Conservation (phyloP, 2,329 filamentous ascomycete species). For the Pestalotiopsis sp. region DNA sequence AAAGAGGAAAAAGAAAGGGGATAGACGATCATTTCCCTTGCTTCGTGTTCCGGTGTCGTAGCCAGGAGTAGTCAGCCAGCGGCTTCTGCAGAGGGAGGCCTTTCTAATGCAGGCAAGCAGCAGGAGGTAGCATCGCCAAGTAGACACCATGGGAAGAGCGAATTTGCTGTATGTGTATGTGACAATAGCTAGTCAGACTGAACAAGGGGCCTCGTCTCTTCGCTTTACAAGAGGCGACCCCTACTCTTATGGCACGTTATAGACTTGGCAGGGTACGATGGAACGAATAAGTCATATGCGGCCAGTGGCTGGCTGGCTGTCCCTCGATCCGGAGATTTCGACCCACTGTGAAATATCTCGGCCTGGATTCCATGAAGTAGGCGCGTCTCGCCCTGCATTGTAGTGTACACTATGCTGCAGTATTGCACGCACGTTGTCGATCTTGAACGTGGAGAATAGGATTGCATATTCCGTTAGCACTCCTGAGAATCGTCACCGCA, state of each 20-base stretch:
- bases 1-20: neutral
- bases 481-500: too few relatives aligned
- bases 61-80: neutral
- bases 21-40: neutral
- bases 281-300: neutral
- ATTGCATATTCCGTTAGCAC: neutral
- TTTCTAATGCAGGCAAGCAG: neutral
- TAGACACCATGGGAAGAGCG: neutral
- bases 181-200: neutral
- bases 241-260: neutral
- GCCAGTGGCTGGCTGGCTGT: neutral
- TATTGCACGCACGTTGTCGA: neutral
- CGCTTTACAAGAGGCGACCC: neutral
- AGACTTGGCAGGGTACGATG: neutral
- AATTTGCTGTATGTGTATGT: neutral
- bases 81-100: neutral
- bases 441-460: neutral
- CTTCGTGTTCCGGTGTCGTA: neutral
- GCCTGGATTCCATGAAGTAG: neutral
- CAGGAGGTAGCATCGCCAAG: neutral
- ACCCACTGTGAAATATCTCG: neutral
- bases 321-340: neutral
- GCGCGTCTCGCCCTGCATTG: neutral
- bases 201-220: neutral
- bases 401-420: neutral